These are phyloP conservation scores for Ceratopteris richardii DNA, from an alignment of 75 land plant species.

Conservation along the genomic window DNA sequence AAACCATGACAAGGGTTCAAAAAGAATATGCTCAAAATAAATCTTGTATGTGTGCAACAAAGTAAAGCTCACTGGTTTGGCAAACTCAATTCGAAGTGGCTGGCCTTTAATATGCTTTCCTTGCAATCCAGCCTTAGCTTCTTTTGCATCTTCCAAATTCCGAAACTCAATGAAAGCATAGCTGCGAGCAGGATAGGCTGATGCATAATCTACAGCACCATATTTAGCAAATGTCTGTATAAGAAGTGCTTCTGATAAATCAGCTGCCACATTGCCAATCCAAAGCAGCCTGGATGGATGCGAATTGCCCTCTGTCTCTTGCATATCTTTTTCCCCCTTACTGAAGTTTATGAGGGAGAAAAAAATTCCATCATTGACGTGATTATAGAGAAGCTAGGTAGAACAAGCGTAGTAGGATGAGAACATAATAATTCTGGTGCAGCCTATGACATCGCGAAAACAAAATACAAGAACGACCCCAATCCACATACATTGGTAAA, in stretches of 20 bases:
- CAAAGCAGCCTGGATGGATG: constrained; percentile 61
- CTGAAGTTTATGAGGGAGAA: too few relatives aligned
- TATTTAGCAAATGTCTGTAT: constrained; percentile 35
- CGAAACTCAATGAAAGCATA: constrained; percentile 73
- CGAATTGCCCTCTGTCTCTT: too few relatives aligned
- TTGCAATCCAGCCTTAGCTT: constrained; percentile 62
- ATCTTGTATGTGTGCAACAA: neutral
- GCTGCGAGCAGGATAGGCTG: constrained; percentile 43
- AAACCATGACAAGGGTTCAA: constrained; percentile 15
- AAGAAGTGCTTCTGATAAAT: constrained; percentile 47
- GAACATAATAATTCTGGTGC: too few relatives aligned
- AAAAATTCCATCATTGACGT: too few relatives aligned
- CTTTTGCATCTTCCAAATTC: constrained; percentile 46
- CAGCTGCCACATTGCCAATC: constrained; percentile 60
- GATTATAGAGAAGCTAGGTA: too few relatives aligned
- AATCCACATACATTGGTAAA: too few relatives aligned
- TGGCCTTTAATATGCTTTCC: constrained; percentile 34
- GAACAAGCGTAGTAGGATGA: too few relatives aligned
- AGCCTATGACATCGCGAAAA: too few relatives aligned
- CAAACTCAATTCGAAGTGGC: constrained; percentile 63
- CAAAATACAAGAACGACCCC: too few relatives aligned
- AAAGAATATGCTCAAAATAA: neutral
- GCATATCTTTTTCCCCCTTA: too few relatives aligned
- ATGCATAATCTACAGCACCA: constrained; percentile 54
- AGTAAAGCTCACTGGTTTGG: constrained; percentile 59